Evolutionary conservation across 225 moss, liverwort and hornwort species (phyloP), one percentile per base, ranked within the genome.

Genomic region (Asterella californica): DNA sequence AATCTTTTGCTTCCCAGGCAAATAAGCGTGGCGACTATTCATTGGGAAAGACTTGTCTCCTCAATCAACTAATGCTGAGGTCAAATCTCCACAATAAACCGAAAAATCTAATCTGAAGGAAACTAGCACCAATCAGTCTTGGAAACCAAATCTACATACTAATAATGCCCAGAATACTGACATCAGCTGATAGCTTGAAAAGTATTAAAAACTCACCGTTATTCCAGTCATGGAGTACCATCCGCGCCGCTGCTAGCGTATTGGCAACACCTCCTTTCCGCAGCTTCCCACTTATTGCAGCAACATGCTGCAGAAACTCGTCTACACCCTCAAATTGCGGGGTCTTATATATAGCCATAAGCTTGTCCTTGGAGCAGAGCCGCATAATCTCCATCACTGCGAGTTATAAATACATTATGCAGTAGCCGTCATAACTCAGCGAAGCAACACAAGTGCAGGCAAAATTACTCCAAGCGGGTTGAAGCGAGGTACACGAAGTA

Each of bases 181-280:
- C 30, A 1, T 30, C 30, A 0, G 30, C 63, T 60, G 70, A 37
- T 24, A 50, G 30, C 46, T 27, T 5, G 0, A 38, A 18, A 37
- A 25, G 59, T 9, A 19, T 50, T 55, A 50, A 46, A 29, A 75
- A 47, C 80, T 83, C 69, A 94, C 96, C 96, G 88, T 91, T 90
- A 81, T 96, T 96, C 96, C 96, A 96, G 61, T 94, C 91, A 66
- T 90, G 90, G 62, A 96, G 88, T 37, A 96, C 89, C 74, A 88
- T 81, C 45, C 94, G 91, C 33, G 96, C 90, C 32, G 94, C 91
- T 76, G 91, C 87, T 48, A 84, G 79, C 69, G 79, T 83, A 78
- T 96, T 90, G 52, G 82, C 63, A 37, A 87, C 90, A 81, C 96
- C 88, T 59, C 96, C 90, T 64, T 86, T 94, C 53, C 85, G 94